Conservation (phyloP, 495 filamentous ascomycete species). For the Immersiella caudata region DNA sequence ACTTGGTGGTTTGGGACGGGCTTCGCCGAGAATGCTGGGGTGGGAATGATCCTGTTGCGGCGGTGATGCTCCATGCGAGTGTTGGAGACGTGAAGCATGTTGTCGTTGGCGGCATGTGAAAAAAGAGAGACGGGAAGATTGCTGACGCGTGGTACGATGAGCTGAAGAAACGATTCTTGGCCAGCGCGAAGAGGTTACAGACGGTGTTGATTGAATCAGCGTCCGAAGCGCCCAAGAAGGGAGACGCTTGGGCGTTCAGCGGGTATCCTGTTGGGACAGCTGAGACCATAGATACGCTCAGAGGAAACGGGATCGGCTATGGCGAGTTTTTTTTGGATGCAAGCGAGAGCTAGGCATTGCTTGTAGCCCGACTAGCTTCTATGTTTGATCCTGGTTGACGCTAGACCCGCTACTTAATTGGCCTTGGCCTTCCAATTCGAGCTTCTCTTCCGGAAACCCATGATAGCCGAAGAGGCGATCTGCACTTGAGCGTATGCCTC, state of each 20-base stretch:
- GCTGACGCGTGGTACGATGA: constrained; percentile 30
- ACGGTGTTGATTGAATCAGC: constrained; percentile 8
- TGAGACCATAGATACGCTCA: constrained; percentile 25
- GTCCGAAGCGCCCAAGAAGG: constrained; percentile 19
- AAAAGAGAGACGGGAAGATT: constrained; percentile 44
- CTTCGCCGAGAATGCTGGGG: constrained; percentile 48
- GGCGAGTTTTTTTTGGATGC: constrained; percentile 28
- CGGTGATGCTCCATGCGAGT: constrained; percentile 53
- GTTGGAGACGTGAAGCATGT: constrained; percentile 53
- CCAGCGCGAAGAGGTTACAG: constrained; percentile 36
- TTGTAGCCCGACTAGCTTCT: too few species aligned
- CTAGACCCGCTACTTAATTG: not conserved
- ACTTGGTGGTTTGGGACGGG: constrained; percentile 56
- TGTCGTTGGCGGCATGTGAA: constrained; percentile 49
- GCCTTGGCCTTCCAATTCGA: not conserved
- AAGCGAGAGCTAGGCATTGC: not conserved
- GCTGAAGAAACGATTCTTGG: constrained; percentile 36
- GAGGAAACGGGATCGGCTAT: constrained; percentile 33
- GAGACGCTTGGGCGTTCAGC: constrained; percentile 21
- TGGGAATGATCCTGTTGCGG: constrained; percentile 56
- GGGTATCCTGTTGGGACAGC: constrained; percentile 29
- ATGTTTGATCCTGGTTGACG: too few species aligned
- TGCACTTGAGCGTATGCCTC: not conserved
- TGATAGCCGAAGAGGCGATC: not conserved
- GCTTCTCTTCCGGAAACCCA: not conserved